Percentiles rank a stretch among this genome's conserved stretches.
These are phyloP conservation scores for Penicillium ochrochloron DNA, from an alignment of 495 filamentous ascomycete species.

Conservation along the genomic window DNA sequence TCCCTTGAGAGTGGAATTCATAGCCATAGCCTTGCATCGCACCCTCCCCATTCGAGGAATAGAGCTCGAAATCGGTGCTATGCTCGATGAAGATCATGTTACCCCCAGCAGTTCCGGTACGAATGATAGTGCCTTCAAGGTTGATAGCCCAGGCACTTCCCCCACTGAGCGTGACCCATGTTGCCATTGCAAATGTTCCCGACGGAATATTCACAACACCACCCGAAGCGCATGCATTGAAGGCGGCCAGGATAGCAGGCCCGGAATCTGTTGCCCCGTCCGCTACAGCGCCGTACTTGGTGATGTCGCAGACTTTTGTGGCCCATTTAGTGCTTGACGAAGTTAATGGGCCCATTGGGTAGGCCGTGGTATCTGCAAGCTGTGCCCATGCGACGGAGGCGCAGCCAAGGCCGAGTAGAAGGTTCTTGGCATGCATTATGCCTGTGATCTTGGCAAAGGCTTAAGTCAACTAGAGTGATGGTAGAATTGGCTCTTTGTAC, in stretches of 20 bases:
- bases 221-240: slow-evolving; percentile 38
- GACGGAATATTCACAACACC: slow-evolving; percentile 33
- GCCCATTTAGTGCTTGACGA: slow-evolving; percentile 23
- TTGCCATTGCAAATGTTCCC: slow-evolving; percentile 30
- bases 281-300: slow-evolving; percentile 28
- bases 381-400: slow-evolving; percentile 13
- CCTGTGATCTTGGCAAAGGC: neutral
- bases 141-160: slow-evolving; percentile 43
- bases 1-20: slow-evolving; percentile 28
- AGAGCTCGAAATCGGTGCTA: slow-evolving; percentile 53
- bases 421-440: slow-evolving; percentile 13
- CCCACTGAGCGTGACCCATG: slow-evolving; percentile 37
- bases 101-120: slow-evolving; percentile 41
- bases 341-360: slow-evolving; percentile 40
- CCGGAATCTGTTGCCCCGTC: slow-evolving; percentile 49
- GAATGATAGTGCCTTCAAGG: slow-evolving; percentile 49
- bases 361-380: slow-evolving; percentile 20
- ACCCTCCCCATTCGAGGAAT: slow-evolving; percentile 41
- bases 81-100: slow-evolving; percentile 50
- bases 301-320: slow-evolving; percentile 31
- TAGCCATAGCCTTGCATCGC: slow-evolving; percentile 54
- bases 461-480: neutral
- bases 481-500: neutral
- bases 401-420: slow-evolving; percentile 18
- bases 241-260: slow-evolving; percentile 43